Conservation (phyloP, 148 eudicot genomes). For the Pharnaceum exiguum region DNA sequence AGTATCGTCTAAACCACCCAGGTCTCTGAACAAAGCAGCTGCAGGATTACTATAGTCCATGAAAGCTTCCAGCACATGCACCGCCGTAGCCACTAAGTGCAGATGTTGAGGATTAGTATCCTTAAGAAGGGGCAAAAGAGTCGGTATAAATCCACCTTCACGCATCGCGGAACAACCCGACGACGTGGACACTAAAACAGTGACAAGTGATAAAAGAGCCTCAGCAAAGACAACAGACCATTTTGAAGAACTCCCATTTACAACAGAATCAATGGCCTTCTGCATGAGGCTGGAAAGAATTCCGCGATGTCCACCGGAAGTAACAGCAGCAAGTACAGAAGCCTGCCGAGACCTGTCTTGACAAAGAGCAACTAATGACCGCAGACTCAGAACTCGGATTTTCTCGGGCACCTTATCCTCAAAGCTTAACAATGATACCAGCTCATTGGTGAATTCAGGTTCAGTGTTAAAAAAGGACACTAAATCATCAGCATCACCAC, state of each 20-base stretch:
- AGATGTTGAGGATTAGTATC: constrained; percentile 90
- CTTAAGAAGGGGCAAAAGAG: constrained; percentile 91
- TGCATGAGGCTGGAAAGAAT: constrained; percentile 98
- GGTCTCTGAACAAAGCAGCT: constrained; percentile 90
- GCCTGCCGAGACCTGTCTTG: constrained; percentile 93
- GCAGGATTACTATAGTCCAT: constrained; percentile 99
- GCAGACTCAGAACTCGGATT: constrained; percentile 72
- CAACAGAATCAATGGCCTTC: constrained; percentile 78
- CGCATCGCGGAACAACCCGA: constrained; percentile 98
- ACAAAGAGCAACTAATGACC: constrained; percentile 86
- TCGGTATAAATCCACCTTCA: constrained; percentile 97
- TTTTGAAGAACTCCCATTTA: constrained; percentile 60
- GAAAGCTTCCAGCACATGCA: constrained; percentile 94
- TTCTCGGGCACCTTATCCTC: constrained; percentile 85
- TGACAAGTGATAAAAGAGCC: constrained; percentile 83
- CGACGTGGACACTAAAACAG: constrained; percentile 86
- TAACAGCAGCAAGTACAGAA: constrained; percentile 79
- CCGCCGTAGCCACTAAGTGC: constrained; percentile 92
- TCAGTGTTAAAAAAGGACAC: constrained; percentile 78
- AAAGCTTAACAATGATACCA: constrained; percentile 76
- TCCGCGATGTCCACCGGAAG: constrained; percentile 98
- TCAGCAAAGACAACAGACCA: constrained; percentile 90
- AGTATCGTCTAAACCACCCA: constrained; percentile 97
- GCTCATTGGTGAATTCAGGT: constrained; percentile 93
- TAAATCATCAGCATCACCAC: constrained; percentile 70